phyloP scores from a whole-genome alignment of 2,329 filamentous ascomycete genomes.

The Neoarthrinium moseri region DNA sequence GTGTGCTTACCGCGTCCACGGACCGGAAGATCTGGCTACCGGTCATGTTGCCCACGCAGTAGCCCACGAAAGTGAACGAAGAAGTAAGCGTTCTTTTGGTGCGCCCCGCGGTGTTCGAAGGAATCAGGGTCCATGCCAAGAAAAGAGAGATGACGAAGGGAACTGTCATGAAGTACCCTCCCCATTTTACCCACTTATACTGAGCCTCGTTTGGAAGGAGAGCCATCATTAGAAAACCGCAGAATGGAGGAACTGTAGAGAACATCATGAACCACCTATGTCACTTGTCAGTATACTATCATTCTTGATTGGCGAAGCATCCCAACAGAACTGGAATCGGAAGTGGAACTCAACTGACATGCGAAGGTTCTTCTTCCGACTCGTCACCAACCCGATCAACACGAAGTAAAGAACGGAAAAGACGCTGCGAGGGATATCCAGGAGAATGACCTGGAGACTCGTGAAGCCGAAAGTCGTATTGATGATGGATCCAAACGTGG shows the following conservation, averaged over 20 bases:
- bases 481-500: conserved; percentile 32
- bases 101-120: conserved; percentile 43
- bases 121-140: conserved; percentile 35
- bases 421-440: conserved; percentile 31
- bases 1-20: conserved; percentile 33
- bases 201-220: conserved; percentile 30
- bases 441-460: conserved; percentile 34
- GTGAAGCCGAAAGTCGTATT: conserved; percentile 34
- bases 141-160: conserved; percentile 31
- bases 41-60: conserved; percentile 39
- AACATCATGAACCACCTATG: conserved; percentile 37
- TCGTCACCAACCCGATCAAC: conserved; percentile 30
- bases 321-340: too few species aligned
- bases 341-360: conserved; percentile 26
- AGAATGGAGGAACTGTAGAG: conserved; percentile 31
- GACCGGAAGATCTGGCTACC: conserved; percentile 44
- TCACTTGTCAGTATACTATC: not conserved
- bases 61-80: conserved; percentile 12
- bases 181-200: conserved; percentile 36
- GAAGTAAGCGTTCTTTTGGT: conserved; percentile 31
- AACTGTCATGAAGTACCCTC: conserved; percentile 31
- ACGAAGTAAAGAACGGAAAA: conserved; percentile 34
- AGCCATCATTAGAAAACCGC: conserved; percentile 34
- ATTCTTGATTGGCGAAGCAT: not conserved
- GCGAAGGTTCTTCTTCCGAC: conserved; percentile 30